Percentiles rank a stretch among this genome's conserved stretches.
phyloP scores from a whole-genome alignment of 345 rosid species.

The Citrus glauca region DNA sequence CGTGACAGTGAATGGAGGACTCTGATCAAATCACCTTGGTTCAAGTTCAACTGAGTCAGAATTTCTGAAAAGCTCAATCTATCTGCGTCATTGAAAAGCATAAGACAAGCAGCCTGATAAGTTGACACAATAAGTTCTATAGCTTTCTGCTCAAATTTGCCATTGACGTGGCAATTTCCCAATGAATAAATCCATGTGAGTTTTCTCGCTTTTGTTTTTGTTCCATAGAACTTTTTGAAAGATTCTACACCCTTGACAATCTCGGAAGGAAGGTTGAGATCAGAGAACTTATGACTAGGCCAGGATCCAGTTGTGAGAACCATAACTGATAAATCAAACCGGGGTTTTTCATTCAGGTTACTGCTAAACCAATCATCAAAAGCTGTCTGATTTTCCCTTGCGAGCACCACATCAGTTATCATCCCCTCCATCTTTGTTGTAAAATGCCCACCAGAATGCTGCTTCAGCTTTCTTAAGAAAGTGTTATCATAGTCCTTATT shows the following conservation, averaged over 20 bases:
- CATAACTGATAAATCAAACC: conserved; percentile 55
- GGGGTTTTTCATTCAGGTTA: conserved; percentile 38
- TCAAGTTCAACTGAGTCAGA: conserved; percentile 34
- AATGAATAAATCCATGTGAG: conserved; percentile 70
- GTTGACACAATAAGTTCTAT: conserved; percentile 62
- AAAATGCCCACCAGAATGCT: conserved; percentile 62
- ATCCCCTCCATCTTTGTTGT: conserved; percentile 75
- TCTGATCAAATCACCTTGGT: conserved; percentile 31
- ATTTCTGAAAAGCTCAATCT: conserved; percentile 60
- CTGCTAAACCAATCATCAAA: conserved; percentile 51
- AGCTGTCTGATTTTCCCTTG: conserved; percentile 53
- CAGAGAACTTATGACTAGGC: conserved; percentile 70
- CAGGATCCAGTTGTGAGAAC: conserved; percentile 71
- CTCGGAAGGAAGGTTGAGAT: conserved; percentile 62
- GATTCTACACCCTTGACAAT: conserved; percentile 65
- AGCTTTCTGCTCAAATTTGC: conserved; percentile 52
- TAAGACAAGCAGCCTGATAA: conserved; percentile 60
- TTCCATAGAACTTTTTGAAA: conserved; percentile 53
- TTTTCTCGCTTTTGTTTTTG: conserved; percentile 49
- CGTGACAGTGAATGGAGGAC: conserved; percentile 44
- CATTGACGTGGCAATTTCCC: conserved; percentile 58
- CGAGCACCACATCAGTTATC: conserved; percentile 65
- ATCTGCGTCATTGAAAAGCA: conserved; percentile 51
- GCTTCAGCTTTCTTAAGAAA: conserved; percentile 32
- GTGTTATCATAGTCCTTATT: background rate